Conservation (phyloP, 1,284 basidiomycete species). For the Serendipita sp. region DNA sequence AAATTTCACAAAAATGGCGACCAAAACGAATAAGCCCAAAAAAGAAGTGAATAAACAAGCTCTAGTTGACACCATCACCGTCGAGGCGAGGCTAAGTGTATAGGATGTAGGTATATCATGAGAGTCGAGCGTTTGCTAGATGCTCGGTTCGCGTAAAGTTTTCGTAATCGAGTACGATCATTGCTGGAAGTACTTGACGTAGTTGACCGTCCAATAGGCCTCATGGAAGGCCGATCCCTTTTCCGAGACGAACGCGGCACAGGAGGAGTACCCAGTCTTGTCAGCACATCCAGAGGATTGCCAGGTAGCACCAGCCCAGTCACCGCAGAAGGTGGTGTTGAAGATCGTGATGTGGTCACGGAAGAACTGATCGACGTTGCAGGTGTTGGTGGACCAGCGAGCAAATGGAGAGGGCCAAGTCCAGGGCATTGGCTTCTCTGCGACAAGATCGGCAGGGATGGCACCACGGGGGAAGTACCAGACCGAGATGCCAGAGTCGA, state of each 20-base stretch:
- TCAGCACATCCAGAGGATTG: constrained; percentile 56
- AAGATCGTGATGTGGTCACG: constrained; percentile 62
- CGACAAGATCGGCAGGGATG: constrained; percentile 61
- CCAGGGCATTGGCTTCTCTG: constrained; percentile 50
- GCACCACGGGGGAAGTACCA: constrained; percentile 64
- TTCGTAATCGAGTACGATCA: neutral
- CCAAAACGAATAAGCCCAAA: neutral
- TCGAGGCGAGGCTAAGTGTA: neutral
- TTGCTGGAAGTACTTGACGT: constrained; percentile 7
- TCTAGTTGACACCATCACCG: neutral
- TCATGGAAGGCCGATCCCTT: constrained; percentile 56
- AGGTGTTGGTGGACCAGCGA: constrained; percentile 53
- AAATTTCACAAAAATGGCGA: neutral
- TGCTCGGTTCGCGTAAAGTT: neutral
- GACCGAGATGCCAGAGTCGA: constrained; percentile 54
- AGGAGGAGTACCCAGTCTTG: constrained; percentile 64
- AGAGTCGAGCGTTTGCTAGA: neutral
- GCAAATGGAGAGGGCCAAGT: constrained; percentile 66
- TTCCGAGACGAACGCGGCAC: constrained; percentile 57
- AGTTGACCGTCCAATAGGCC: constrained; percentile 31
- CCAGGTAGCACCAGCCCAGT: constrained; percentile 81
- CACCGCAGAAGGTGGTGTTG: constrained; percentile 58
- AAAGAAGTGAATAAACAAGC: neutral
- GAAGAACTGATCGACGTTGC: constrained; percentile 66
- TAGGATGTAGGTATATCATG: neutral